Conservation (phyloP, 495 filamentous ascomycete genomes). For the Venustampulla echinocandica region DNA sequence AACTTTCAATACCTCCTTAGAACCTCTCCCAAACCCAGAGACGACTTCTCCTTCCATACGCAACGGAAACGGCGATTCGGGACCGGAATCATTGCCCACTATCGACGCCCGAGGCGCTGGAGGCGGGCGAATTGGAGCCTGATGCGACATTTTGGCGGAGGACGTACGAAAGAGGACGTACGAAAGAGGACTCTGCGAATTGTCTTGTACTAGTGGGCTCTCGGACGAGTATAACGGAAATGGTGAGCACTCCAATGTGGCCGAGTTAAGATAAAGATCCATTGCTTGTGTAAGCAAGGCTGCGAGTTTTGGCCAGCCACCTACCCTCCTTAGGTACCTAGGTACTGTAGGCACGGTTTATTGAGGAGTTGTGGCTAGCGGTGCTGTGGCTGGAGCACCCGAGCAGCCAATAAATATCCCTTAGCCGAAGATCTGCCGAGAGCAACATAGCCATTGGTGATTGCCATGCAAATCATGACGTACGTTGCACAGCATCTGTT, state of each 20-base stretch:
- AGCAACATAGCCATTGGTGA: too few species aligned
- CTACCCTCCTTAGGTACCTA: too few species aligned
- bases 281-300: not conserved
- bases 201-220: too few species aligned
- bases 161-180: not conserved
- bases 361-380: too few species aligned
- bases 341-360: too few species aligned
- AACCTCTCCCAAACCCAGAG: slow-evolving; percentile 87
- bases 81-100: slow-evolving; percentile 62
- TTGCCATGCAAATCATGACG: too few species aligned
- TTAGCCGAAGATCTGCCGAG: too few species aligned
- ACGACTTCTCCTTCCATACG: slow-evolving; percentile 76
- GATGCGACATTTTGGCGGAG: not conserved
- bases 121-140: not conserved
- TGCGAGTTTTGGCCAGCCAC: not conserved
- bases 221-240: not conserved
- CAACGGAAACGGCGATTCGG: slow-evolving; percentile 70
- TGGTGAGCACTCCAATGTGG: not conserved
- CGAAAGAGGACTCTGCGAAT: too few species aligned
- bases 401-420: not conserved
- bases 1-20: slow-evolving; percentile 55
- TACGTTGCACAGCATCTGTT: too few species aligned
- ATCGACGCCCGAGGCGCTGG: slow-evolving; percentile 45
- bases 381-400: too few species aligned
- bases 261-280: not conserved